Conservation (phyloP, 768 basidiomycete genomes). For the Auricularia heimuer region DNA sequence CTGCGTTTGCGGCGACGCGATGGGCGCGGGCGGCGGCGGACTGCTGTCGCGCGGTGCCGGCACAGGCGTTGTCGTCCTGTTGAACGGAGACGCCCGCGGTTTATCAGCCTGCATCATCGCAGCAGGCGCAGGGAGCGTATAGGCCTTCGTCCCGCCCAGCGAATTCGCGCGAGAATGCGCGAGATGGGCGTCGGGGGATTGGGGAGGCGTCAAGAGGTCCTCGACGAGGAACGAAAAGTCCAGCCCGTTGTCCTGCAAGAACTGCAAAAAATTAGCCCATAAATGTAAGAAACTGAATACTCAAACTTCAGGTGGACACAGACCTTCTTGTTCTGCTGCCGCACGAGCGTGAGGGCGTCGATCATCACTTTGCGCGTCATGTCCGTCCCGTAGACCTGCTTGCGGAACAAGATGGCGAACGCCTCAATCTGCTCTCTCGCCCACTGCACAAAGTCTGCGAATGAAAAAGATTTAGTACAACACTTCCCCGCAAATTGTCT, state of each 20-base stretch:
- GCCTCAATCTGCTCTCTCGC: constrained; percentile 74
- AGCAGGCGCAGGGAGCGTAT: background rate
- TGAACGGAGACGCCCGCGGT: background rate
- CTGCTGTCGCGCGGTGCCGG: background rate
- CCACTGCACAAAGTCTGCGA: constrained; percentile 87
- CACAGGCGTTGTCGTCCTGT: background rate
- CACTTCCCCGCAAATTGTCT: no score
- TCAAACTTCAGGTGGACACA: constrained; percentile 9
- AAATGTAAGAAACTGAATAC: background rate
- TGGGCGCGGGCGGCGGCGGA: background rate
- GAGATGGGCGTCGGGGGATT: background rate
- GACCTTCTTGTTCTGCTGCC: constrained; percentile 78
- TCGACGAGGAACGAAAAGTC: constrained; percentile 93
- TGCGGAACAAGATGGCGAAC: constrained; percentile 77
- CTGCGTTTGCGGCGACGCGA: background rate
- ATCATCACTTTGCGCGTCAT: constrained; percentile 59
- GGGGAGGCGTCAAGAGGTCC: constrained; percentile 34
- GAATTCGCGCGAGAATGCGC: background rate
- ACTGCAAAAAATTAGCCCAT: constrained; percentile 28
- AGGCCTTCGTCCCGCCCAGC: background rate
- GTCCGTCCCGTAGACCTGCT: constrained; percentile 84
- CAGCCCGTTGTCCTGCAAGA: constrained; percentile 86
- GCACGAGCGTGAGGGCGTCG: constrained; percentile 69
- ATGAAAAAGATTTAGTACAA: constrained; percentile 8
- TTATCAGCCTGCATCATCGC: background rate